Conservation (phyloP, 2,329 filamentous ascomycete genomes). For the Trichoderma oligosporum region DNA sequence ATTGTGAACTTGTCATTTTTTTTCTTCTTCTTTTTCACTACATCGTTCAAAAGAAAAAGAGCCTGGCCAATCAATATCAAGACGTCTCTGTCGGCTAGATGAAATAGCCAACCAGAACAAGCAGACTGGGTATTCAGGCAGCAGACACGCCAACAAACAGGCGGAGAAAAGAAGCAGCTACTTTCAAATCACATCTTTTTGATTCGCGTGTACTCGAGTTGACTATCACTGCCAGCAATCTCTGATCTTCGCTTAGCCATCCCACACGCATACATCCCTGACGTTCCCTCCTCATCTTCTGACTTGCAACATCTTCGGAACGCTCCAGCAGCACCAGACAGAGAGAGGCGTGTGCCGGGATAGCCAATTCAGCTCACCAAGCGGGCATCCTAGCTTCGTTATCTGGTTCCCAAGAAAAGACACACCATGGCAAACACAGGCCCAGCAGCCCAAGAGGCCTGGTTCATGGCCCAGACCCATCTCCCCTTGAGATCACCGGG, state of each 20-base stretch:
- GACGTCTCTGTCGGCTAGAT: not conserved
- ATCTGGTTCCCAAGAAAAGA: not conserved
- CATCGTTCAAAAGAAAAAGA: not conserved
- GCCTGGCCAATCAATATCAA: not conserved
- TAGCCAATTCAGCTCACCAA: constrained; percentile 7
- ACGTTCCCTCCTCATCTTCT: not conserved
- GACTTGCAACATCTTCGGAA: not conserved
- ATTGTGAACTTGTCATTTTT: not conserved
- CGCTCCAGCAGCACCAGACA: not conserved
- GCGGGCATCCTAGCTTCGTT: not conserved
- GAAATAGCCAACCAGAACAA: constrained; percentile 10
- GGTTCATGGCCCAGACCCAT: constrained; percentile 35
- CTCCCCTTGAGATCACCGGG: constrained; percentile 28
- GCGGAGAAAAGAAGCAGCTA: constrained; percentile 5
- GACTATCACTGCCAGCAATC: not conserved
- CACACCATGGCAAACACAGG: constrained; percentile 25
- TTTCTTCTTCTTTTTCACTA: too few species aligned
- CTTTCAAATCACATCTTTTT: not conserved
- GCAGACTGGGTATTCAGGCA: not conserved
- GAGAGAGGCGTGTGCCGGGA: not conserved
- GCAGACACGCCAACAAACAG: constrained; percentile 13
- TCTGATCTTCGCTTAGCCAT: constrained; percentile 3
- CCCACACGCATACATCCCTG: not conserved
- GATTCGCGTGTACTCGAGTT: not conserved
- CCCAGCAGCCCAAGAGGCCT: constrained; percentile 28